Conservation (phyloP, 202 grass and related monocot genomes). For the Musa balbisiana region DNA sequence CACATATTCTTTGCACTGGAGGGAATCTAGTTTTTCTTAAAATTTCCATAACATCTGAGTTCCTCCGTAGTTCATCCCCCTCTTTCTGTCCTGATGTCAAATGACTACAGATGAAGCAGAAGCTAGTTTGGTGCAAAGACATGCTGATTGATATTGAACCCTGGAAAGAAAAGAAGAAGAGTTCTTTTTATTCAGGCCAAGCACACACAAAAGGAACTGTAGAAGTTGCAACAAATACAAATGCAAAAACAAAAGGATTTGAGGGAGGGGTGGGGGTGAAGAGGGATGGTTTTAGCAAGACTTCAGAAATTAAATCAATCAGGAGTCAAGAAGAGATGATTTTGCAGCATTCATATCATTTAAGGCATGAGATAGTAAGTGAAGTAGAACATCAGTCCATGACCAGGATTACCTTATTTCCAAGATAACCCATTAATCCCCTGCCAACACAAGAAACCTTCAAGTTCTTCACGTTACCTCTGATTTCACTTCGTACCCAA, state of each 20-base stretch:
- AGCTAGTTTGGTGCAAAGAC: conserved; percentile 78
- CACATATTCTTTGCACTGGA: conserved; percentile 30
- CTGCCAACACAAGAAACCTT: conserved; percentile 96
- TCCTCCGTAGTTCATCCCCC: conserved; percentile 84
- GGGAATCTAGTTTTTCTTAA: conserved; percentile 91
- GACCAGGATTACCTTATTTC: conserved; percentile 66
- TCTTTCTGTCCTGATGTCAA: conserved; percentile 95
- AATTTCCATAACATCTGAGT: conserved; percentile 88
- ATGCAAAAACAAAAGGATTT: too few relatives aligned
- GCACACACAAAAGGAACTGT: too few relatives aligned
- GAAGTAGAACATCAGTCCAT: too few relatives aligned
- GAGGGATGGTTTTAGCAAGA: too few relatives aligned
- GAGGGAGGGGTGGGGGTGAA: too few relatives aligned
- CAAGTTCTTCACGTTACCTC: conserved; percentile 78
- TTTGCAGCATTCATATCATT: too few relatives aligned
- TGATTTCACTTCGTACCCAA: conserved; percentile 83
- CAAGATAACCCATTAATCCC: conserved; percentile 98
- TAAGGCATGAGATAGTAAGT: too few relatives aligned
- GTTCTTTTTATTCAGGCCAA: neutral
- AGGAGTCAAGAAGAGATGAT: too few relatives aligned
- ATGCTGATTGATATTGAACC: conserved; percentile 98
- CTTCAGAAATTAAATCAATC: too few relatives aligned
- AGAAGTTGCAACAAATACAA: too few relatives aligned
- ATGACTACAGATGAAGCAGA: conserved; percentile 94
- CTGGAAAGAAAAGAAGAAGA: conserved; percentile 29